Evolutionary conservation across 768 basidiomycete genomes (phyloP), one percentile per base, ranked within the genome.

Genomic region (Russula earlei): DNA sequence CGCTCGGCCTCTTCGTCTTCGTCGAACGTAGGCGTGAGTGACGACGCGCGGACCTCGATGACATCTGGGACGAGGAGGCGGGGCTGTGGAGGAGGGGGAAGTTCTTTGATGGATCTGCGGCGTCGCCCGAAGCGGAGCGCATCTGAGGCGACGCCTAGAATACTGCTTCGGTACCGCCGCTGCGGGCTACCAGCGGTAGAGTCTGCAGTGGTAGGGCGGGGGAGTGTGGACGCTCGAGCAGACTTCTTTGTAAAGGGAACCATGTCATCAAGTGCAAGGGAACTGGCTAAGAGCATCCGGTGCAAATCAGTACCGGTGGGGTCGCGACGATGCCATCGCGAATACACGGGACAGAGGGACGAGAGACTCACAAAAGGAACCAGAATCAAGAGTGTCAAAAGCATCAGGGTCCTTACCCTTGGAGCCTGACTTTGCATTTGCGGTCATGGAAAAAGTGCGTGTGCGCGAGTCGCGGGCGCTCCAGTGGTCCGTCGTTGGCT

Each of bases 1-100:
- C 88, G 79, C 63, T 90, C 87, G 64, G 84, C 82, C 46, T 78
- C 75, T 63, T 90, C 87, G 43, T 74, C 77, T 60, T 85, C 65
- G 20, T 47, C 56, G n/a, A 55, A 60, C 4, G 56, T 59, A 24
- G 63, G 64, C 36, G 64, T 68, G 25, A 41, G 52, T 4, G 52
- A 52, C 2, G 57, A 54, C 33, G 47, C 57, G 17, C 57, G 57
- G 60, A 90, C 87, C 66, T 90, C 86, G 54, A 90, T 84, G 48
- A 89, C 83, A 37, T 79, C 85, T 17, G 85, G 79, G 49, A 85
- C 70, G 40, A 83, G 67, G 25, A 79, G 67, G 20, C 74, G 73
- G 50, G 66, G 69, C n/a, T 74, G 63, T 34, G 68, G 53, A 15
- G 60, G 53, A 15, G 60, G 52, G 2, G 61, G 62, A 1, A 36